Evolutionary conservation across 495 filamentous ascomycete species (phyloP).

Genomic region (Trypethelium eluteriae): DNA sequence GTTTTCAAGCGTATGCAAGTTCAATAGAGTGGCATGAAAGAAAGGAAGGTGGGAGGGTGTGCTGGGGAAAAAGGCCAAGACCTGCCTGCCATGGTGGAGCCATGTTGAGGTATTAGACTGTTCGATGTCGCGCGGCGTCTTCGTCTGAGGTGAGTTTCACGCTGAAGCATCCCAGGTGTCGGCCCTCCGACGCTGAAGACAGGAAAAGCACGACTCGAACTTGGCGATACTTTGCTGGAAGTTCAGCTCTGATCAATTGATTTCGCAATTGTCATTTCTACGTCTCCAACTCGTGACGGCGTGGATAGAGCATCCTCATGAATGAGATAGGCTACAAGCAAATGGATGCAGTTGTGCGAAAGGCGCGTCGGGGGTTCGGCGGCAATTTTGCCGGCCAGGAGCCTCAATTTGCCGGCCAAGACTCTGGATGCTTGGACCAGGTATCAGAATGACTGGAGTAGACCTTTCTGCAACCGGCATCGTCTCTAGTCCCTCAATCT

Average conservation of each 20-base stretch:
- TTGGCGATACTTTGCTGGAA: too few species aligned
- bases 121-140: conserved; percentile 5
- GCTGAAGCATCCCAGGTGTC: conserved; percentile 4
- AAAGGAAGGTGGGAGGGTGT: background rate
- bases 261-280: too few species aligned
- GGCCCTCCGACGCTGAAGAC: background rate
- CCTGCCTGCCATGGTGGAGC: conserved; percentile 12
- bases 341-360: background rate
- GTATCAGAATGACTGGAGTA: background rate
- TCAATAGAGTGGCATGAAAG: conserved; percentile 5
- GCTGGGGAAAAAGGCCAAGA: conserved; percentile 9
- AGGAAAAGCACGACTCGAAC: background rate
- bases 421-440: background rate
- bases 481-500: background rate
- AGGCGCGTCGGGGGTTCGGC: background rate
- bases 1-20: background rate
- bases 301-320: too few species aligned
- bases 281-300: too few species aligned
- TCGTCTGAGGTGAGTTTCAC: conserved; percentile 9
- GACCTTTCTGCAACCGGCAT: background rate
- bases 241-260: too few species aligned
- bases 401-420: background rate
- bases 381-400: background rate
- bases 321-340: too few species aligned
- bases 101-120: conserved; percentile 9